Evolutionary conservation across 2,329 filamentous ascomycete species (phyloP), one percentile per base, ranked within the genome.

Genomic region (Botrytis elliptica): DNA sequence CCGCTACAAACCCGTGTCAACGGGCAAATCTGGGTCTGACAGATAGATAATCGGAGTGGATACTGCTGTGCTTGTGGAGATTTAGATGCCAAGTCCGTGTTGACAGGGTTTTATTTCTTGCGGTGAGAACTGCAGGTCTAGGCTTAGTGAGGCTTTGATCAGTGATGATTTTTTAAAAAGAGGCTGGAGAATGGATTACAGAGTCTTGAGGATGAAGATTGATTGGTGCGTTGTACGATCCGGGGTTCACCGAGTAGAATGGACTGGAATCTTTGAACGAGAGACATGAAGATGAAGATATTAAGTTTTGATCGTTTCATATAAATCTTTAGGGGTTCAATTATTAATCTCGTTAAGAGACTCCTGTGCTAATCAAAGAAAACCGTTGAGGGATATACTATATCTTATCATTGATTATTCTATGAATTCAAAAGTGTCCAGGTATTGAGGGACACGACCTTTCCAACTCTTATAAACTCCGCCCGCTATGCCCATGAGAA

Each of bases 401-500:
- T 42, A 42, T 52, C 16, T 52, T 40, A 42, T 42, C 29, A 70
- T 70, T 63, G n/a, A 73, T 55, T 63, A 63, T 63, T 70, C 52
- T 44, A 71, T 55, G 52, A 74, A 64, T 49, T 76, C 70, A 71
- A 59, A 71, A 73, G 64, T 74, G 64, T 66, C 46, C 29, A 18
- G n/a, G n/a, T 57, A 57, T 67, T 68, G 44, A 60, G 73, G 67
- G 46, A 67, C 46, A 73, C 59, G 12, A 16, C 40, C 40, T 40
- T 70, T 38, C 59, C 68, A 60, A 59, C 52, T 68, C 46, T 75
- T 40, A 64, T 62, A 64, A 80, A 80, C 78, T 79, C 79, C 78
- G 73, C 44, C 69, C 78, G 79, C 79, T 80, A 80, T 79, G 79
- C 77, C 74, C 42, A 44, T 49, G 76, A 71, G 18, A 75, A 75